These are phyloP conservation scores for Albifimbria verrucaria DNA, from an alignment of 2,329 filamentous ascomycete species.

Conservation along the genomic window DNA sequence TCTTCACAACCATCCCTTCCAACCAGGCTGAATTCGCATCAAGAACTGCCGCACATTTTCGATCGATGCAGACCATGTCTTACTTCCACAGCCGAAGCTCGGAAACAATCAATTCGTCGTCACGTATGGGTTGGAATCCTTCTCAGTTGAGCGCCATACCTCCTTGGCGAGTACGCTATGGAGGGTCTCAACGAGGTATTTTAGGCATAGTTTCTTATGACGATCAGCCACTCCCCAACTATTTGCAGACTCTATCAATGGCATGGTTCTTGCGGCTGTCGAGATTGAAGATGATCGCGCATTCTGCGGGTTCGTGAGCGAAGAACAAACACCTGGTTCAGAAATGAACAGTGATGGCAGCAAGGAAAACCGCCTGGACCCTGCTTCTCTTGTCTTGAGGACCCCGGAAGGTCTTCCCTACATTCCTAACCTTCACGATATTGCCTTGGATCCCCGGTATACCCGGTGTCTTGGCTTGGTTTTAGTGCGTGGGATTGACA, in stretches of 20 bases:
- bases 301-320: slow-evolving; percentile 33
- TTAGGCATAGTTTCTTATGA: slow-evolving; percentile 67
- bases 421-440: slow-evolving; percentile 51
- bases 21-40: slow-evolving; percentile 52
- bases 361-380: neutral
- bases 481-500: slow-evolving; percentile 68
- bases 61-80: slow-evolving; percentile 74
- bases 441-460: slow-evolving; percentile 55
- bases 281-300: slow-evolving; percentile 53
- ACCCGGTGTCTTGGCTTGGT: slow-evolving; percentile 62
- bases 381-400: slow-evolving; percentile 6
- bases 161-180: slow-evolving; percentile 63
- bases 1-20: slow-evolving; percentile 55
- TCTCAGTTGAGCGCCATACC: slow-evolving; percentile 52
- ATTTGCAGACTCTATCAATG: slow-evolving; percentile 64
- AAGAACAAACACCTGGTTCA: no score
- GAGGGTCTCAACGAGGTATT: slow-evolving; percentile 47
- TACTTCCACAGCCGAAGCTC: slow-evolving; percentile 61
- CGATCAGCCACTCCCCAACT: slow-evolving; percentile 58
- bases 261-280: slow-evolving; percentile 66
- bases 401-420: slow-evolving; percentile 58
- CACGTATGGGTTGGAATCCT: slow-evolving; percentile 42
- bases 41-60: slow-evolving; percentile 62
- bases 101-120: slow-evolving; percentile 1
- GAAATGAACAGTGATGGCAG: neutral